These are phyloP conservation scores for Clathrospora elynae DNA, from an alignment of 2,329 filamentous ascomycete species.

Conservation along the genomic window DNA sequence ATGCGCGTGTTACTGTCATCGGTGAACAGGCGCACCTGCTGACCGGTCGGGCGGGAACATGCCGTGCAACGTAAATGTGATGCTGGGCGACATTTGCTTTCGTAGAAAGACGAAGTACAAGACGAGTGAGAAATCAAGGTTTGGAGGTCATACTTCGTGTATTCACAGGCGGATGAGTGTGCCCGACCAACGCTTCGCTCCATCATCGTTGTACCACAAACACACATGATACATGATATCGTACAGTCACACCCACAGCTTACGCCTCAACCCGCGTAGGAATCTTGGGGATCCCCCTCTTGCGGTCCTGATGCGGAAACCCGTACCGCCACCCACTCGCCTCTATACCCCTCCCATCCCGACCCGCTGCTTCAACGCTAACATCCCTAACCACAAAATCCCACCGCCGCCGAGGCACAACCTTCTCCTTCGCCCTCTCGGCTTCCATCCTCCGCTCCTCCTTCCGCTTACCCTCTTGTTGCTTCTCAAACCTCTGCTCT, in stretches of 20 bases:
- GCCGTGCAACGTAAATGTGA: no score
- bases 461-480: conserved; percentile 47
- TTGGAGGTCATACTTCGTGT: no score
- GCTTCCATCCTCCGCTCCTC: conserved; percentile 51
- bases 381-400: conserved; percentile 66
- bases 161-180: background rate
- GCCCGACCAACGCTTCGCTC: background rate
- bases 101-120: no score
- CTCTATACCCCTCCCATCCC: conserved; percentile 57
- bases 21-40: no score
- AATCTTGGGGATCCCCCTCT: conserved; percentile 68
- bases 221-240: background rate
- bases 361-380: conserved; percentile 60
- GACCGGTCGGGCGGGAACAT: no score
- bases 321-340: conserved; percentile 66
- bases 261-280: conserved; percentile 61
- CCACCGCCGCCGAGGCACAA: conserved; percentile 58
- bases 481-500: conserved; percentile 30
- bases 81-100: no score
- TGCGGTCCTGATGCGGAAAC: conserved; percentile 65
- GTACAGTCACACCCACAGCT: conserved; percentile 4
- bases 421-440: conserved; percentile 52
- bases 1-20: no score
- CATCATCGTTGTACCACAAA: no score
- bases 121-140: no score